Evolutionary conservation across 2,329 filamentous ascomycete genomes (phyloP), one percentile per base, ranked within the genome.

Genomic region (Cyanodermella asteris): DNA sequence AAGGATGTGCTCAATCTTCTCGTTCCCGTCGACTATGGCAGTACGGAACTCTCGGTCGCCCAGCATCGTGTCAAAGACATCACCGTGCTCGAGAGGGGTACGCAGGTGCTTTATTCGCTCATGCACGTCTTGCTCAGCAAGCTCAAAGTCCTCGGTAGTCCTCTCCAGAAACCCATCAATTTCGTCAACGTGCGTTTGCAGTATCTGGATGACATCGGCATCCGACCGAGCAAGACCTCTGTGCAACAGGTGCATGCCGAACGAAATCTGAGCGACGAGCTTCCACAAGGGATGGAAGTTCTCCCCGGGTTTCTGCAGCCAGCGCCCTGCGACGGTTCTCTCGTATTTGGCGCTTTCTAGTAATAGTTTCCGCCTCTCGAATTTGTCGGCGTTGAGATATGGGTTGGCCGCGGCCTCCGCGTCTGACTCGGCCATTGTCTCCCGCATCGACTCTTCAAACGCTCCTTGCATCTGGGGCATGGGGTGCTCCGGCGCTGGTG

Each of bases 181-280:
- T 46, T 94, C 84, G 41, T 91, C 77, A 31, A 94, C 87, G 46
- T 94, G 84, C 9, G 67, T 70, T 42, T 93, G 80, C 28, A 94
- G 58, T 26, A 94, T 94, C 34, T 63, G 70, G 34, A 91, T 72
- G 8, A 93, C 84, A 43, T 91, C 77, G 17, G 69, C 61, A 36
- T 91, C 76, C 36, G 78, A 90, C 47, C 84, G 91, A 26, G 87
- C 82, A 45, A 90, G 66, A 31, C 72, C 70, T 39, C 82, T 72
- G 28, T 90, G 66, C 29, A 94, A 53, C 22, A 94, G 57, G 45
- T 93, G 82, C 18, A 94, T 72, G 12, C 87, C 84, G 46, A 94
- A 94, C 2, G 80, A 73, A 37, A 94, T 82, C 48, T 94, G 84
- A 10, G 84, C 72, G 42, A 90, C 65, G 24, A 93, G 64, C 51